Conservation (phyloP, 805 yeast species). For the Metschnikowia noctiluminum region DNA sequence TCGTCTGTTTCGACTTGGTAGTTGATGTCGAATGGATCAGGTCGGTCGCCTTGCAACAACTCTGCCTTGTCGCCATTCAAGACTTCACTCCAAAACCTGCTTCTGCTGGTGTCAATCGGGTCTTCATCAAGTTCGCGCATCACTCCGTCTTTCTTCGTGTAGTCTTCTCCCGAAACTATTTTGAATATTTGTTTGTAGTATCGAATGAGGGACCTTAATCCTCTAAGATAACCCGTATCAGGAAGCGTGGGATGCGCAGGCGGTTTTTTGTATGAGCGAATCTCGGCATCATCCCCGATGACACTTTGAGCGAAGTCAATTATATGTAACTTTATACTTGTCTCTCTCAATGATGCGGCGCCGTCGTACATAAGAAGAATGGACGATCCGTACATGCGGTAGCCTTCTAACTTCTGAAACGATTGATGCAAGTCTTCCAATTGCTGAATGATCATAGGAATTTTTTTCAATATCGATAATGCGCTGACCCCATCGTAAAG, state of each 20-base stretch:
- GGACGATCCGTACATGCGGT: constrained; percentile 89
- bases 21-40: constrained; percentile 15
- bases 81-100: constrained; percentile 12
- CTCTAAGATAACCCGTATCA: constrained; percentile 84
- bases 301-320: constrained; percentile 96
- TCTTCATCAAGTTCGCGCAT: constrained; percentile 7
- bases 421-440: constrained; percentile 56
- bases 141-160: constrained; percentile 18
- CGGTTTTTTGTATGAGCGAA: constrained; percentile 50
- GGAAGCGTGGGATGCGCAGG: constrained; percentile 62
- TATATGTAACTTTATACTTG: constrained; percentile 52
- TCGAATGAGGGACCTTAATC: constrained; percentile 66
- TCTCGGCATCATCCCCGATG: constrained; percentile 46
- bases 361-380: constrained; percentile 89
- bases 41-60: neutral
- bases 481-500: constrained; percentile 68
- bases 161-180: constrained; percentile 41
- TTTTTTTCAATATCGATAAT: constrained; percentile 58
- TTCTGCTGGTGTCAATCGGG: neutral
- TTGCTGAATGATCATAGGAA: constrained; percentile 62
- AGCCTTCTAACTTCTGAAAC: constrained; percentile 59
- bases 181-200: constrained; percentile 63
- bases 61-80: constrained; percentile 12
- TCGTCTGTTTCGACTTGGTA: constrained; percentile 12
- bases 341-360: constrained; percentile 16